Evolutionary conservation across 2,329 filamentous ascomycete genomes (phyloP), one percentile per base, ranked within the genome.

Genomic region (Calonectria pauciramosa): DNA sequence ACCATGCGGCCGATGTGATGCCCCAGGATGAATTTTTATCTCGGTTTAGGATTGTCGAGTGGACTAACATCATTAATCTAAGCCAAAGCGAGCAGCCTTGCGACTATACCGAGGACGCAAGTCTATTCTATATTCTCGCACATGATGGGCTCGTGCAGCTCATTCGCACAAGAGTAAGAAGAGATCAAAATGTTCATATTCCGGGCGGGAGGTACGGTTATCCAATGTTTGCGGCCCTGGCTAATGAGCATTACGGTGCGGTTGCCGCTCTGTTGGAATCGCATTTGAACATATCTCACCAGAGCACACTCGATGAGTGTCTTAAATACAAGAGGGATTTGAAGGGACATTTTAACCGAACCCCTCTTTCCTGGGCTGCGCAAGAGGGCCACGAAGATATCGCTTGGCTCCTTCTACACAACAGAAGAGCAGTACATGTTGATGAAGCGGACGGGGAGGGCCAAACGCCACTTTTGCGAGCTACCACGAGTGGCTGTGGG

Each of bases 61-160:
- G 84, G 84, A 79, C 85, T 32, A 26, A 59, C 0, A 52, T 84
- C 0, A 66, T 78, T 32, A 87, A 87, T 68, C 5, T 80, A n/a
- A 81, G 85, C 34, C 78, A 85, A 75, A 80, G 68, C 28, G 68
- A 70, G 69, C 26, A 80, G 11, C 52, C 76, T 14, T 77, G 82
- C 2, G 76, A 75, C 41, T 84, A 86, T 70, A 80, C 74, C 0
- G 1, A 36, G 4, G 41, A 76, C 30, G 80, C 76, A 11, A 84
- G 72, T 28, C 71, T 84, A 0, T 64, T 82, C 14, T 87, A 88
- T 66, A 76, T 87, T 5, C 78, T 87, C 28, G 84, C 86, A 7
- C 84, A 80, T 1, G 69, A 70, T n/a, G 78, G 73, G 0, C 71
- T 78, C 26, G 63, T 70, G 16, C 77, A 77, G 3, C 82, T 85